Evolutionary conservation across 2,329 filamentous ascomycete species (phyloP), one percentile per base, ranked within the genome.

Genomic region (Tolypocladium pustulatum): DNA sequence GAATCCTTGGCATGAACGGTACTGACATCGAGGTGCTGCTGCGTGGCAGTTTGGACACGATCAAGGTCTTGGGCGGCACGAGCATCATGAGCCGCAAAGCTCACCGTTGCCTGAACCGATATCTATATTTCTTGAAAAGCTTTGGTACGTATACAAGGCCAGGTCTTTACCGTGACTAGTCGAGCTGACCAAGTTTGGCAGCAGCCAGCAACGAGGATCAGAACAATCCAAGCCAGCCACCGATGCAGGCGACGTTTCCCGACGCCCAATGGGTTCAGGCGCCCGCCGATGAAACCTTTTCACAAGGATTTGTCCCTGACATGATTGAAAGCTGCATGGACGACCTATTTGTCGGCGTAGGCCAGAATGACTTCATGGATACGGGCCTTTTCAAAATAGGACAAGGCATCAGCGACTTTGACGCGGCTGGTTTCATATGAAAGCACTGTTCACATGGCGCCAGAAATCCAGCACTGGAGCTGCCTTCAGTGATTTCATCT

Each of bases 21-120:
- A 36, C 54, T 2, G 64, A 65, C 8, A 56, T 60, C 0, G 64
- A 66, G 43, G 27, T 41, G 2, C 51, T 63, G 5, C 56, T 66
- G 25, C 52, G 59, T 13, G 54, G 54, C 6, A 56, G 56, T 20
- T 58, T 64, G 4, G 64, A 65, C 12, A 61, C 59, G 10, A 54
- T 66, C 36, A 61, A 59, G 41, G 51, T 56, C 1, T 60, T 66
- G 1, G 64, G 65, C 7, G 63, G 59, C 1, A 57, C 65, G 2
- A 66, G 65, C 38, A 62, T 64, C 25, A 62, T 66, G 58, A 66
- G 63, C 43, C 54, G 60, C 25, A 66, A 66, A 51, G 64, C 64
- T 3, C 62, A 66, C 46, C 63, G 63, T 4, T 66, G 64, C 53
- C 40, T 66, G 30, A 57, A 60, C n/a, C 61, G 61, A 6, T 61